These are phyloP conservation scores for Zizania latifolia DNA, from an alignment of 176 grass and related monocot species.

Conservation along the genomic window DNA sequence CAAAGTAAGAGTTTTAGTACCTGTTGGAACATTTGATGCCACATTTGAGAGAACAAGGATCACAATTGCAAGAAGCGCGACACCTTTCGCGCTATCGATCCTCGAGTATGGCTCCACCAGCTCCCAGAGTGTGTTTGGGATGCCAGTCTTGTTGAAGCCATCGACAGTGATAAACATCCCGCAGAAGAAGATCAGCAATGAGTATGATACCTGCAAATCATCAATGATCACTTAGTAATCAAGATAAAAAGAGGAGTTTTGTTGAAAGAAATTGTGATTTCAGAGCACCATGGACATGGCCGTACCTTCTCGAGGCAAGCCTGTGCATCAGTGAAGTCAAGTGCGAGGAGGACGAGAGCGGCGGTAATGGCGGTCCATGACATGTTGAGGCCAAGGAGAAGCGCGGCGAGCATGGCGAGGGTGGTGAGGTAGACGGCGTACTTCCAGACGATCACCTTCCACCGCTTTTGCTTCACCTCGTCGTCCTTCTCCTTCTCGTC, in stretches of 20 bases:
- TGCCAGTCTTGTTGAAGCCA: conserved; percentile 87
- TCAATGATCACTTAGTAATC: background rate
- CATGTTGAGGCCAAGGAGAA: conserved; percentile 94
- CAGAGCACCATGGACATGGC: background rate
- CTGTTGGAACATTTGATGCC: conserved; percentile 95
- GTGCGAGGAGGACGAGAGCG: conserved; percentile 70
- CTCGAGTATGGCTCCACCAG: conserved; percentile 66
- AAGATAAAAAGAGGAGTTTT: background rate
- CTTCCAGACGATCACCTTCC: conserved; percentile 79
- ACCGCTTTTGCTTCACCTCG: conserved; percentile 37
- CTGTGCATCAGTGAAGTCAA: conserved; percentile 89
- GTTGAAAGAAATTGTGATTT: background rate
- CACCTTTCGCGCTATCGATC: conserved; percentile 55
- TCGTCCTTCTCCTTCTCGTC: conserved; percentile 27
- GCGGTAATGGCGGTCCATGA: conserved; percentile 91
- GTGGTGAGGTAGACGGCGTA: conserved; percentile 69
- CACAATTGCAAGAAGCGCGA: conserved; percentile 61
- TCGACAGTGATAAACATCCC: conserved; percentile 99
- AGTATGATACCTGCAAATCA: conserved; percentile 83
- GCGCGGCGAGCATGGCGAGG: conserved; percentile 68
- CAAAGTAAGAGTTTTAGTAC: conserved; percentile 27
- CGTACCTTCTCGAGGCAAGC: conserved; percentile 89
- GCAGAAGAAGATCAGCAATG: conserved; percentile 90
- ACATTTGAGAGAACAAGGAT: conserved; percentile 90
- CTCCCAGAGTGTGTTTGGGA: conserved; percentile 82